These are phyloP conservation scores for Meyerozyma athensensis DNA, from an alignment of 1,139 yeast species.

Conservation along the genomic window DNA sequence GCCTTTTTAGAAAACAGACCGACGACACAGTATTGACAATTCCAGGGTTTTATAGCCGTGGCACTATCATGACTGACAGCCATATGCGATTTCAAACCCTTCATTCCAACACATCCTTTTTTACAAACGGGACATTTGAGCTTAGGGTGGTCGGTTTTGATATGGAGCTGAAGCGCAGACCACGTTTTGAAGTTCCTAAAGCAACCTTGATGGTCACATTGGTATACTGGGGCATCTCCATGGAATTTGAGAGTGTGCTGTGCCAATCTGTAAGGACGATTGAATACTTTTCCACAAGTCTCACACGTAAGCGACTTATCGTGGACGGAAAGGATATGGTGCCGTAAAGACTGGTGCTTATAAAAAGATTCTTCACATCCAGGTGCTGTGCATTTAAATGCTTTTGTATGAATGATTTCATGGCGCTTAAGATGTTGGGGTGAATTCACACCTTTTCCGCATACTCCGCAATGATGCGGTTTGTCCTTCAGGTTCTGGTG, in stretches of 20 bases:
- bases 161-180: conserved; percentile 72
- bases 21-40: conserved; percentile 47
- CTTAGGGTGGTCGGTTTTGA: conserved; percentile 69
- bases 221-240: conserved; percentile 49
- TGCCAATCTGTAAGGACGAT: conserved; percentile 56
- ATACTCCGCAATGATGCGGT: conserved; percentile 70
- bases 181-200: conserved; percentile 61
- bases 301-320: conserved; percentile 48
- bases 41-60: conserved; percentile 54
- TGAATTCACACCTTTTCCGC: conserved; percentile 82
- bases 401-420: conserved; percentile 69
- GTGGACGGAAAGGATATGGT: conserved; percentile 66
- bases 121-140: conserved; percentile 63
- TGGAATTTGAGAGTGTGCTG: conserved; percentile 63
- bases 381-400: conserved; percentile 58
- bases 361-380: conserved; percentile 66
- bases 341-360: conserved; percentile 73
- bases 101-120: conserved; percentile 68
- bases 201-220: conserved; percentile 62
- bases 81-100: conserved; percentile 72
- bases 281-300: conserved; percentile 55
- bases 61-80: conserved; percentile 47
- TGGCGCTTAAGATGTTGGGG: conserved; percentile 81
- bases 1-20: conserved; percentile 32
- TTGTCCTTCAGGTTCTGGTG: conserved; percentile 53